phyloP scores from a whole-genome alignment of 148 eudicot species.

The Polygonum maritimum region DNA sequence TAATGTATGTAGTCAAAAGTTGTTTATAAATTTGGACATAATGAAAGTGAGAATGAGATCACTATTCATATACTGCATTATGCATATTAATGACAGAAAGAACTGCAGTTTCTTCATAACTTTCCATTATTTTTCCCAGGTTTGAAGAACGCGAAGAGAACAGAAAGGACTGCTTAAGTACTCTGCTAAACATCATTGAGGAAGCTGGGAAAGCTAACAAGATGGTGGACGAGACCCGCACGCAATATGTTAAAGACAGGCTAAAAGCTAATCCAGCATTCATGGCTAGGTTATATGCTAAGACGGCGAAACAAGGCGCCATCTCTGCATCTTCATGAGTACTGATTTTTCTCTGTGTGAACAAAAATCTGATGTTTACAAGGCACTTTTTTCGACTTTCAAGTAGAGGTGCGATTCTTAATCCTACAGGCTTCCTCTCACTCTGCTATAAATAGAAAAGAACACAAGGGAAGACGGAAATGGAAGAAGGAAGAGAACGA shows the following conservation, averaged over 20 bases:
- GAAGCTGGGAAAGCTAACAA: conserved; percentile 83
- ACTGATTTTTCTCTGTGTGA: neutral
- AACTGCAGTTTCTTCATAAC: neutral
- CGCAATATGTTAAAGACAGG: conserved; percentile 57
- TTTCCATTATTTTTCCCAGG: conserved; percentile 24
- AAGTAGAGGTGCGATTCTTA: neutral
- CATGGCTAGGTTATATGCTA: conserved; percentile 70
- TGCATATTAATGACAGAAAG: neutral
- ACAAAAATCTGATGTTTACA: neutral
- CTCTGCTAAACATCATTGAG: conserved; percentile 59
- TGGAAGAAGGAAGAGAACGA: neutral
- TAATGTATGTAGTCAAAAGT: neutral
- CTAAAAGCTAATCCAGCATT: conserved; percentile 73
- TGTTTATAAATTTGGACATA: neutral
- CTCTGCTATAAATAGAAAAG: neutral
- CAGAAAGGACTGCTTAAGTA: conserved; percentile 91
- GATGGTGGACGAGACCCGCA: conserved; percentile 56
- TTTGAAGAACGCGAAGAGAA: conserved; percentile 97
- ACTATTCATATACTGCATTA: neutral
- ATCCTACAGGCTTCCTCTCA: neutral
- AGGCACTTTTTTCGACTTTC: neutral
- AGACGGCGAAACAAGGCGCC: conserved; percentile 28
- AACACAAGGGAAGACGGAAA: neutral
- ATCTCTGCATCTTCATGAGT: conserved; percentile 19
- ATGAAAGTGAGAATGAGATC: neutral